A percentile compares a stretch with the other conserved stretches of the same genome.
These are phyloP conservation scores for Gossypioides kirkii DNA, from an alignment of 345 rosid genomes.

Conservation along the genomic window DNA sequence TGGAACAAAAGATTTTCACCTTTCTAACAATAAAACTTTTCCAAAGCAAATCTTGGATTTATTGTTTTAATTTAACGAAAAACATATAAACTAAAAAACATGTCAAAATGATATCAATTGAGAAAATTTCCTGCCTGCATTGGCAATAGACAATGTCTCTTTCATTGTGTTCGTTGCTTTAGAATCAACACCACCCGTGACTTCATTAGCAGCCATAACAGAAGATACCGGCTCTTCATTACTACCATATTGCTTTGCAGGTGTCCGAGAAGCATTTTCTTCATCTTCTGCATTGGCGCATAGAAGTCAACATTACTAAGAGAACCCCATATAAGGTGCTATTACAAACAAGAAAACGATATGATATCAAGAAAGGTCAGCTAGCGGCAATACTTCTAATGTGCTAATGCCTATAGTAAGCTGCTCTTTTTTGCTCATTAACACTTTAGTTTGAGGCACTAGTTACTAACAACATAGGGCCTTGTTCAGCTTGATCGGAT, in stretches of 20 bases:
- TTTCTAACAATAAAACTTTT: background rate
- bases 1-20: background rate
- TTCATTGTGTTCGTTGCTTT: background rate
- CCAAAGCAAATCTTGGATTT: background rate
- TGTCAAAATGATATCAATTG: background rate
- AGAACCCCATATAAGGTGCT: background rate
- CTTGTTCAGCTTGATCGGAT: too few species aligned
- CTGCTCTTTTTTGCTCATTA: too few species aligned
- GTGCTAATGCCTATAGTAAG: too few species aligned
- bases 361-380: background rate
- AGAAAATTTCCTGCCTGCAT: background rate
- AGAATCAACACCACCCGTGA: background rate
- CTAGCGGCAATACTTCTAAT: too few species aligned
- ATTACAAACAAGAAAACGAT: background rate
- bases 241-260: background rate
- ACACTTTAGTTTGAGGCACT: too few species aligned
- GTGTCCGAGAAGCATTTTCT: background rate
- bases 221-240: background rate
- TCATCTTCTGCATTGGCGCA: background rate
- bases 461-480: too few species aligned
- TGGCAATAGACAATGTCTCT: background rate
- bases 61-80: background rate
- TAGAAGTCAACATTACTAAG: background rate
- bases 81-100: background rate
- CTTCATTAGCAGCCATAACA: conserved; percentile 6